Conservation (phyloP, 805 yeast genomes). For the Barnettozyma populi region DNA sequence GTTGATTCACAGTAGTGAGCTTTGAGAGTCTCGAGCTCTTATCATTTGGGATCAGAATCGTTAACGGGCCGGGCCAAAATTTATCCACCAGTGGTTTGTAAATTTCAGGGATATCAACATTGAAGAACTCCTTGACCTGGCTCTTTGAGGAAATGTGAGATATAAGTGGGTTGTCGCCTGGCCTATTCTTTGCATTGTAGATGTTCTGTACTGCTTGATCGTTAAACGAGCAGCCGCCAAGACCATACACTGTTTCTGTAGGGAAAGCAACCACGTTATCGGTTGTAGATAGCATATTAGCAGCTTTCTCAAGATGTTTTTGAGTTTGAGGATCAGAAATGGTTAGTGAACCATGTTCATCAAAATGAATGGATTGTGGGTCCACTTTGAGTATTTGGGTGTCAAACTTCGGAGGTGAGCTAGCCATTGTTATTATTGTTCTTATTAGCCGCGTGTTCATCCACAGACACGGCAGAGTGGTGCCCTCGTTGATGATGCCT, state of each 20-base stretch:
- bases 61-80: constrained; percentile 97
- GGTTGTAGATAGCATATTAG: constrained; percentile 43
- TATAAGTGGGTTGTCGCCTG: constrained; percentile 92
- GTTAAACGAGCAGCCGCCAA: constrained; percentile 80
- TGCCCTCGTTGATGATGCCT: neutral
- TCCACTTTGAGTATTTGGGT: constrained; percentile 21
- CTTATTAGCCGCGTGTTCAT: neutral
- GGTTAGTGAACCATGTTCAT: constrained; percentile 27
- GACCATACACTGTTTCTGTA: constrained; percentile 94
- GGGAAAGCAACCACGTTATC: constrained; percentile 83
- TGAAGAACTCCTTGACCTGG: constrained; percentile 60
- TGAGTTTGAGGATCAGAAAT: constrained; percentile 51
- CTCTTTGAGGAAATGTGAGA: constrained; percentile 77
- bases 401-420: constrained; percentile 2
- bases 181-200: constrained; percentile 86
- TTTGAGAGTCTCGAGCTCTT: constrained; percentile 50
- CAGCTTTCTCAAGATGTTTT: constrained; percentile 51
- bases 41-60: constrained; percentile 68
- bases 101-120: constrained; percentile 54
- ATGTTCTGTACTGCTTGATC: constrained; percentile 72
- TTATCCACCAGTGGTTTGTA: constrained; percentile 58
- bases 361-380: constrained; percentile 18
- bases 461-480: neutral
- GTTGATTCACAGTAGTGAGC: constrained; percentile 79
- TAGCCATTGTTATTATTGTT: constrained; percentile 1